Percentiles rank a stretch among this genome's conserved stretches.
Evolutionary conservation across 305 asterid genomes (phyloP).

Genomic region (Solanum hybrid): DNA sequence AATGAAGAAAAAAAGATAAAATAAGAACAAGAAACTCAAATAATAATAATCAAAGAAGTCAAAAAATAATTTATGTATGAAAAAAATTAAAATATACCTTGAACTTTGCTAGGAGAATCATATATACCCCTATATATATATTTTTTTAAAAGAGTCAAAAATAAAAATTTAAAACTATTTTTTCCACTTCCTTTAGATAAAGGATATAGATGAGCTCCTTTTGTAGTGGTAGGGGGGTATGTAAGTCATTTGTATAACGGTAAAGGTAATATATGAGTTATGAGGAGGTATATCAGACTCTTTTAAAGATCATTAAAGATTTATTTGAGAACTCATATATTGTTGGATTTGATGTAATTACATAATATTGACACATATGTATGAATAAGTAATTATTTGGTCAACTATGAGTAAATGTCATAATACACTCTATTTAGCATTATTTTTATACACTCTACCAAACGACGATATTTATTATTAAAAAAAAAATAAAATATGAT

Average conservation of each 20-base stretch:
- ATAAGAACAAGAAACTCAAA: neutral
- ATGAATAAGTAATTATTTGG: neutral
- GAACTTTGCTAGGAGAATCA: too few species aligned
- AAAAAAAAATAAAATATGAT: neutral
- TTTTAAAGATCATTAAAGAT: neutral
- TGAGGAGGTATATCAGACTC: neutral
- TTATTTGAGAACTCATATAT: neutral
- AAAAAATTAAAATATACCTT: too few species aligned
- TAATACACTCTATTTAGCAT: too few species aligned
- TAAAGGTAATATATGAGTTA: too few species aligned
- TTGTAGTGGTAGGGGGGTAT: too few species aligned
- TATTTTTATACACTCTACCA: too few species aligned
- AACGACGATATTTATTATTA: neutral
- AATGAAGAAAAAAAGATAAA: neutral
- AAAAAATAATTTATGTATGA: too few species aligned
- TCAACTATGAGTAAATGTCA: neutral
- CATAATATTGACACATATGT: neutral
- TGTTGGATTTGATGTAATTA: neutral
- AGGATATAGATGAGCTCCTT: neutral
- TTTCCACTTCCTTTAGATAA: neutral
- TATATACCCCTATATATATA: too few species aligned
- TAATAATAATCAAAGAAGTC: neutral
- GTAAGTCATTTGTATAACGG: neutral
- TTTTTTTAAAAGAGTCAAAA: too few species aligned
- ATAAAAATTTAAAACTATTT: neutral